Percentiles rank a stretch among this genome's conserved stretches.
phyloP scores from a whole-genome alignment of 495 filamentous ascomycete genomes.

The Aspergillus hancockii region DNA sequence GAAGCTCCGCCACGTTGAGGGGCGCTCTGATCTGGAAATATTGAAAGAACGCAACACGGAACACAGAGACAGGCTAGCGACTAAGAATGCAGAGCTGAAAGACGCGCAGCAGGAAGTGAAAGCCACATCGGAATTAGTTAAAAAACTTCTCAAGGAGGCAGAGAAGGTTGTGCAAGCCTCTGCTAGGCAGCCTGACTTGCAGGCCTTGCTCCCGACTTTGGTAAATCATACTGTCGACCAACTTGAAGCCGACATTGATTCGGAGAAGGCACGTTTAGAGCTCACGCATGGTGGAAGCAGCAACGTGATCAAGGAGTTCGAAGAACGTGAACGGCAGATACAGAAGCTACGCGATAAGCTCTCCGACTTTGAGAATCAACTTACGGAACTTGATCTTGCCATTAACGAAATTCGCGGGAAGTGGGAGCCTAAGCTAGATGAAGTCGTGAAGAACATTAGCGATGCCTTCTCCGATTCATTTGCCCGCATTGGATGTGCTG shows the following conservation, averaged over 20 bases:
- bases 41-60: slow-evolving; percentile 63
- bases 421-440: slow-evolving; percentile 87
- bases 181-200: slow-evolving; percentile 25
- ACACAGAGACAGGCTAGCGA: slow-evolving; percentile 54
- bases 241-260: slow-evolving; percentile 72
- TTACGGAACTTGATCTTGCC: slow-evolving; percentile 52
- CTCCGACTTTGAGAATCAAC: slow-evolving; percentile 39
- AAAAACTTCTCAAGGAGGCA: slow-evolving; percentile 37
- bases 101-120: slow-evolving; percentile 33
- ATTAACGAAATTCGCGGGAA: slow-evolving; percentile 58
- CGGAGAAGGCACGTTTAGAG: slow-evolving; percentile 71
- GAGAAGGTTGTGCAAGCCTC: slow-evolving; percentile 24
- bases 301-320: slow-evolving; percentile 74
- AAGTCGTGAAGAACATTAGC: slow-evolving; percentile 76
- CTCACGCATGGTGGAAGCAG: slow-evolving; percentile 79
- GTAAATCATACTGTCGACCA: slow-evolving; percentile 57
- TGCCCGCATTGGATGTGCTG: slow-evolving; percentile 90
- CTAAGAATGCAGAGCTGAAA: slow-evolving; percentile 40
- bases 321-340: slow-evolving; percentile 65
- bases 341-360: slow-evolving; percentile 53
- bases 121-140: slow-evolving; percentile 32
- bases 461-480: slow-evolving; percentile 89
- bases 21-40: slow-evolving; percentile 69
- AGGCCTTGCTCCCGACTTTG: slow-evolving; percentile 36
- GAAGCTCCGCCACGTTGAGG: slow-evolving; percentile 73